These are phyloP conservation scores for Fusarium pseudonygamai DNA, from an alignment of 2,329 filamentous ascomycete genomes.

Conservation along the genomic window DNA sequence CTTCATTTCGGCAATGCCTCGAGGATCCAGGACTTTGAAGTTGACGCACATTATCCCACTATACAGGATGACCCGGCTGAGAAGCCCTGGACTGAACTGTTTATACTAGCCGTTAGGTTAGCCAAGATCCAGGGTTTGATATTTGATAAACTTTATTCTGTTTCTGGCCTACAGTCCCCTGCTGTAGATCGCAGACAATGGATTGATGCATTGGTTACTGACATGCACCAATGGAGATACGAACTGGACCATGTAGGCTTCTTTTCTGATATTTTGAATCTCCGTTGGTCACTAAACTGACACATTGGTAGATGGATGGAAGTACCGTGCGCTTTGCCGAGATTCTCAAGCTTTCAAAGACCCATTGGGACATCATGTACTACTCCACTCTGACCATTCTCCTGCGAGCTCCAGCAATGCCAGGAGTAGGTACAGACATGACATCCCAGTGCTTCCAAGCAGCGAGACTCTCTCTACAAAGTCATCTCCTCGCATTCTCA, in stretches of 20 bases:
- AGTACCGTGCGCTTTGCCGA: conserved; percentile 7
- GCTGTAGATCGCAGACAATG: conserved; percentile 6
- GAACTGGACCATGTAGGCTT: conserved; percentile 14
- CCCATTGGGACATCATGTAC: conserved; percentile 36
- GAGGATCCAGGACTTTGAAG: conserved; percentile 29
- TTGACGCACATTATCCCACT: conserved; percentile 17
- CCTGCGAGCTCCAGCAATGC: conserved; percentile 18
- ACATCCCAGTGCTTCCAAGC: conserved; percentile 30
- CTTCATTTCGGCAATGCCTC: conserved; percentile 25
- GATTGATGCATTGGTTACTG: conserved; percentile 10
- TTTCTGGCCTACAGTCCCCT: not conserved
- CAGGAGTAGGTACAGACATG: conserved; percentile 14
- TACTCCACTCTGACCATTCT: conserved; percentile 31
- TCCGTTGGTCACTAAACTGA: accelerated
- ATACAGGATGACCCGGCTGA: conserved; percentile 2
- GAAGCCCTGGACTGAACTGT: conserved; percentile 21
- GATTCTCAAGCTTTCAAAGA: conserved; percentile 4
- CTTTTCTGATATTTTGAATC: no score
- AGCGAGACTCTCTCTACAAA: conserved; percentile 16
- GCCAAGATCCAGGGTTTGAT: conserved; percentile 22
- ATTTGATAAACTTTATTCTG: conserved; percentile 27
- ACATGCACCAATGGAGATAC: conserved; percentile 19
- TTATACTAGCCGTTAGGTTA: conserved; percentile 12
- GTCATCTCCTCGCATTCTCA: conserved; percentile 27
- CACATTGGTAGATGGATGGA: not conserved